Evolutionary conservation across 2,329 filamentous ascomycete genomes (phyloP), one percentile per base, ranked within the genome.

Genomic region (Alternaria sp.): DNA sequence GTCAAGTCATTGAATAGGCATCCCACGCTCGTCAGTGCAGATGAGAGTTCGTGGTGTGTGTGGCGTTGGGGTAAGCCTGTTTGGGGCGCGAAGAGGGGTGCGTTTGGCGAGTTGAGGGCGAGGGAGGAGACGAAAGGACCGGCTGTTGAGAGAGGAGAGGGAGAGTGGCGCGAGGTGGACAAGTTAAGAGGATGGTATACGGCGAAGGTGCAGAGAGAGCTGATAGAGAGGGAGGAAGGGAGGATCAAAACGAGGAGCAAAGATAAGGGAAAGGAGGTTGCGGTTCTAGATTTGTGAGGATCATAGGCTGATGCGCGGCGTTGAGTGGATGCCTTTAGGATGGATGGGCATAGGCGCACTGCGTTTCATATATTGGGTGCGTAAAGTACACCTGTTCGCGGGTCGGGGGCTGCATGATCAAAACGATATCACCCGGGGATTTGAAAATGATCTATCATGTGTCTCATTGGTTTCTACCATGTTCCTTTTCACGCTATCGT

Each of bases 11-110:
- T 73, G 14, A 79, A 80, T 46, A 65, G 72, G n/a, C 72, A 48
- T 68, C 71, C 63, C 14, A 59, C 53, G 42, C 48, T 84, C 8
- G 51, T 79, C 8, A 81, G 79, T 33, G 72, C 68, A 1, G 80
- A 81, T 5, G 75, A 78, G 46, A 80, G 79, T 52, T 74, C 72
- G 2, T 84, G 81, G 81, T 81, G 79, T 56, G 81, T 82, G 3
- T 83, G 81, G 80, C 69, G 78, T 4, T 80, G 67, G 52, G 69
- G 65, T 0, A 73, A 65, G 62, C 71, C 57, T 39, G 63, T 67
- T 17, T 75, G 69, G 72, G 73, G 72, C 0, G 55, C 50, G 9
- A 68, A 69, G 48, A 70, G 61, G 5, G 68, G 69, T 21, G 54
- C 60, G 24, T 74, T 68, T 53, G 73, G 70, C 36, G 75, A 74